Evolutionary conservation across 1,284 basidiomycete species (phyloP).

Genomic region (Stygiomarasmius scandens): DNA sequence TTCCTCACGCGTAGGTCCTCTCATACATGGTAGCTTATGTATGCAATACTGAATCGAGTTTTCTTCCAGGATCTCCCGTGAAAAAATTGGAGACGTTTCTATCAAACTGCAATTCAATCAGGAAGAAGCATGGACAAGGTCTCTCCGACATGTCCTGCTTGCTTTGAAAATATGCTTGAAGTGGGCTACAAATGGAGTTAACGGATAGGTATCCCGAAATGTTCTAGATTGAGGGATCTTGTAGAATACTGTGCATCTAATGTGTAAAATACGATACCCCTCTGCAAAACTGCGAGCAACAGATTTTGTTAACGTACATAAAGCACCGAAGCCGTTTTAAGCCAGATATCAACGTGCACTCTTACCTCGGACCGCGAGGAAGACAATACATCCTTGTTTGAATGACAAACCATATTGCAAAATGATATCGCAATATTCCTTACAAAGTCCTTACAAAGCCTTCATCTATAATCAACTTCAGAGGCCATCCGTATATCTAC

Average conservation of each 20-base stretch:
- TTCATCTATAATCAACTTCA: constrained; percentile 13
- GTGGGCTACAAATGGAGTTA: constrained; percentile 79
- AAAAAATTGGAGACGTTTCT: constrained; percentile 94
- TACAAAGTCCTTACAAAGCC: constrained; percentile 1
- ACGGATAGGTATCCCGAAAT: constrained; percentile 39
- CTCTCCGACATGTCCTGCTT: constrained; percentile 87
- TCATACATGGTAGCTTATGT: constrained; percentile 12
- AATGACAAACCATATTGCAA: constrained; percentile 9
- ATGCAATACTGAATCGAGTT: constrained; percentile 4
- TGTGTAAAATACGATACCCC: not conserved
- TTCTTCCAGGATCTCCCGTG: constrained; percentile 77
- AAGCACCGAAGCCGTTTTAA: no score
- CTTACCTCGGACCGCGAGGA: no score
- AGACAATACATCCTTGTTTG: no score
- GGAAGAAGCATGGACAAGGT: constrained; percentile 96
- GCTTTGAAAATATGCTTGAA: constrained; percentile 86
- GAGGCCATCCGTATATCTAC: constrained; percentile 9
- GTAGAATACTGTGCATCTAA: not conserved
- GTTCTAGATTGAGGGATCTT: not conserved
- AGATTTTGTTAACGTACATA: no score
- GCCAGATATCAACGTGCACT: no score
- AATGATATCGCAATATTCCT: not conserved
- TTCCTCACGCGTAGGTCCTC: constrained; percentile 79
- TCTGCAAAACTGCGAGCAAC: no score
- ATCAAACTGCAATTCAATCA: constrained; percentile 94